Evolutionary conservation across 495 filamentous ascomycete genomes (phyloP).

Genomic region (Aspergillus carlsbadensis): DNA sequence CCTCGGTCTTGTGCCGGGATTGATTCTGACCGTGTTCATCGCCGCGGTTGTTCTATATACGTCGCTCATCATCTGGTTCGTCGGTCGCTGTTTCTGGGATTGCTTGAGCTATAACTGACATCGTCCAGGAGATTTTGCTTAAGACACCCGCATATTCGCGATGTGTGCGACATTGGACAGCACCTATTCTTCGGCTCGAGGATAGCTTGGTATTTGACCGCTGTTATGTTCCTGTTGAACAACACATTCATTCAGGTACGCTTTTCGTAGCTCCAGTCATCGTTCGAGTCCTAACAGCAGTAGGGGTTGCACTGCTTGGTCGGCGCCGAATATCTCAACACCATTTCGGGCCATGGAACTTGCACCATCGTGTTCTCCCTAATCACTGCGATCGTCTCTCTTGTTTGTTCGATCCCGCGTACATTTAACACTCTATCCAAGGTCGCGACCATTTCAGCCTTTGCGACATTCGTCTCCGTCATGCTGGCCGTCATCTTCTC

Average conservation of each 20-base stretch:
- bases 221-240: constrained; percentile 86
- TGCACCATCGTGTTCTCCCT: constrained; percentile 74
- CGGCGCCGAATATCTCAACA: constrained; percentile 81
- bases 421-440: constrained; percentile 78
- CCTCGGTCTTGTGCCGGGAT: constrained; percentile 79
- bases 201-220: constrained; percentile 80
- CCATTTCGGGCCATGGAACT: constrained; percentile 63
- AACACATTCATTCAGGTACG: constrained; percentile 80
- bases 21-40: constrained; percentile 77
- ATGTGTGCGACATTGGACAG: constrained; percentile 89
- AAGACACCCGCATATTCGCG: constrained; percentile 80
- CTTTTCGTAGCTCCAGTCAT: constrained; percentile 3
- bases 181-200: constrained; percentile 79
- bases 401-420: constrained; percentile 72
- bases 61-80: constrained; percentile 70
- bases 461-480: constrained; percentile 86
- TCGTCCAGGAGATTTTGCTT: constrained; percentile 72
- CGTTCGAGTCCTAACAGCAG: constrained; percentile 19
- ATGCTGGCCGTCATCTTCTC: constrained; percentile 76
- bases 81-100: background rate
- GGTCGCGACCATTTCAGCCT: constrained; percentile 69
- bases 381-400: constrained; percentile 68
- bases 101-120: constrained; percentile 5
- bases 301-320: constrained; percentile 75
- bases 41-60: constrained; percentile 79